Evolutionary conservation across 768 basidiomycete genomes (phyloP), one percentile per base, ranked within the genome.

Genomic region (Mycena filopes): DNA sequence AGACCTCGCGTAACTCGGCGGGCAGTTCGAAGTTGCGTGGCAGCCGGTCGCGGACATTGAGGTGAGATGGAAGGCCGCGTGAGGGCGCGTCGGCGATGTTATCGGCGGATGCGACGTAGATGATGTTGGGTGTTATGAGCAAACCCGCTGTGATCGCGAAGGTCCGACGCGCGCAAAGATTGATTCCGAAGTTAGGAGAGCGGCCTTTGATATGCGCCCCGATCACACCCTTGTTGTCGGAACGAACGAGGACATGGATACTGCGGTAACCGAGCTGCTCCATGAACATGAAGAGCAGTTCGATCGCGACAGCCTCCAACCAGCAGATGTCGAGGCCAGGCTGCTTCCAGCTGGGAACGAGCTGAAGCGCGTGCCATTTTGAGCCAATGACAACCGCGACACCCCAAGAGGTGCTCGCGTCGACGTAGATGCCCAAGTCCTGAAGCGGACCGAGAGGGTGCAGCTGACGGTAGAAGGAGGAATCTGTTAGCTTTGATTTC

Each of bases 31-130:
- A 59, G 3, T 23, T 3, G 2, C 40, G 57, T 2, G 4, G 2
- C 8, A 59, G 26, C 11, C 26, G 47, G 26, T 49, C 28, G 26
- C 47, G 15, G 3, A 21, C 47, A 23, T 1, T 18, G 38, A 49
- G 6, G 8, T 59, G 38, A 2, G 47, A 25, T 15, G 56, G 33
- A 13, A 47, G 9, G 18, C 58, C 58, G 47, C 58, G 58, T 2
- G 58, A 59, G 12, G 58, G 58, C 7, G 47, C 36, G 40, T 59
- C 58, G 11, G 58, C 58, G 47, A 59, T 38, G 47, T 59, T 59
- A 25, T 40, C 25, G 9, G 47, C 58, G 25, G 58, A 50, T 13
- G 58, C 47, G 3, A 57, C 33, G 23, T 57, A 46, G 31, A 45
- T 41, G 15, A 56, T 31, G 2, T 33, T 33, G 5, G 55, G 55